phyloP scores from a whole-genome alignment of 1,139 yeast species.

The Yamadazyma buinensis region DNA sequence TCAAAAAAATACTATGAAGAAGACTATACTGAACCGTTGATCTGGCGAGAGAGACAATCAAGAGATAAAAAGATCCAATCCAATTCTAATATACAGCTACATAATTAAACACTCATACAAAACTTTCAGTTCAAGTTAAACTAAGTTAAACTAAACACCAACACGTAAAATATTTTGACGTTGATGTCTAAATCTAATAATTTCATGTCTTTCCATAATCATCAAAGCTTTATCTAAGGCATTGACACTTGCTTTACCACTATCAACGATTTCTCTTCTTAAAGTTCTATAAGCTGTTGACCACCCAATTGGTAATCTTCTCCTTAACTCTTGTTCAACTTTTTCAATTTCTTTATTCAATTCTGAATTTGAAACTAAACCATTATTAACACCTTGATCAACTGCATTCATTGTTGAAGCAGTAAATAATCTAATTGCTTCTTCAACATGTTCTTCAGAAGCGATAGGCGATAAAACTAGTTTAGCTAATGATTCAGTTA shows the following conservation, averaged over 20 bases:
- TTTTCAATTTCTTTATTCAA: slow-evolving; percentile 66
- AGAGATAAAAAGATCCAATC: too few relatives aligned
- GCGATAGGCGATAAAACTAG: slow-evolving; percentile 81
- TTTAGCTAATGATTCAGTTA: slow-evolving; percentile 91
- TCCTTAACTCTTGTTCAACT: slow-evolving; percentile 81
- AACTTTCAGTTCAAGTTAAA: too few relatives aligned
- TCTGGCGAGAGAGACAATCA: too few relatives aligned
- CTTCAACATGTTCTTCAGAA: slow-evolving; percentile 86
- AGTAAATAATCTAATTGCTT: slow-evolving; percentile 88
- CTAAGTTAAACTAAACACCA: slow-evolving; percentile 49
- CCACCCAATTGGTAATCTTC: slow-evolving; percentile 96
- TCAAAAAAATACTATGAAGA: too few relatives aligned
- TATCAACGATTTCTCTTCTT: slow-evolving; percentile 77
- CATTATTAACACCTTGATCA: slow-evolving; percentile 65
- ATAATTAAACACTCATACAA: too few relatives aligned
- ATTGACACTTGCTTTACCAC: slow-evolving; percentile 59
- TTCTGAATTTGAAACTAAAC: slow-evolving; percentile 44
- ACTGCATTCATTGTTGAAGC: slow-evolving; percentile 99
- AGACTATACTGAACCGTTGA: too few relatives aligned
- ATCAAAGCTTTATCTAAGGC: slow-evolving; percentile 83
- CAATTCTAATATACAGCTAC: too few relatives aligned
- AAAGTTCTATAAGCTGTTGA: slow-evolving; percentile 85
- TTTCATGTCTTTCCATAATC: slow-evolving; percentile 82
- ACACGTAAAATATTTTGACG: slow-evolving; percentile 80
- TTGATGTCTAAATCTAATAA: slow-evolving; percentile 83